phyloP scores from a whole-genome alignment of 352 stramenopile species.

The Phytophthora parvispora region DNA sequence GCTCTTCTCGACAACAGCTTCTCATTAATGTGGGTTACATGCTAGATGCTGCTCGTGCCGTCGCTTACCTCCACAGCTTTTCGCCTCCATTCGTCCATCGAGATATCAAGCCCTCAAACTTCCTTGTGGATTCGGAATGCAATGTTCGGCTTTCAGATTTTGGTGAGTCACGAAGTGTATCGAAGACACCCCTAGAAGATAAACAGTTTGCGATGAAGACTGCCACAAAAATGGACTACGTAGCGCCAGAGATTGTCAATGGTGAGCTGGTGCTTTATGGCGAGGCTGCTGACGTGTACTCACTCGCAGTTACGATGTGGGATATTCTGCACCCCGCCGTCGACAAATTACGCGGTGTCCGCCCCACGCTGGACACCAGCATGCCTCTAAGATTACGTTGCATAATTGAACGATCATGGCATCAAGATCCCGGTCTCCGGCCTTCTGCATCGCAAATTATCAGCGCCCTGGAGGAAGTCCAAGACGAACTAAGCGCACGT shows the following conservation, averaged over 20 bases:
- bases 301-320: slow-evolving; percentile 72
- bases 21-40: slow-evolving; percentile 53
- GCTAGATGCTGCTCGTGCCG: slow-evolving; percentile 53
- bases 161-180: slow-evolving; percentile 36
- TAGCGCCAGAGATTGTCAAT: slow-evolving; percentile 67
- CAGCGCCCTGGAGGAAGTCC: slow-evolving; percentile 31
- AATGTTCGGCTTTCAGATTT: slow-evolving; percentile 55
- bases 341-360: slow-evolving; percentile 54
- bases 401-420: slow-evolving; percentile 46
- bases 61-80: slow-evolving; percentile 66
- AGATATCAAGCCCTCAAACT: slow-evolving; percentile 59
- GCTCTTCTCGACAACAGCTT: slow-evolving; percentile 37
- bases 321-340: slow-evolving; percentile 56
- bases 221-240: slow-evolving; percentile 55
- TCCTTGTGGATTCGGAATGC: slow-evolving; percentile 46
- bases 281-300: slow-evolving; percentile 66
- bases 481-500: slow-evolving; percentile 41
- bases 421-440: slow-evolving; percentile 31
- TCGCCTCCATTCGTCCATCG: slow-evolving; percentile 53
- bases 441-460: slow-evolving; percentile 46
- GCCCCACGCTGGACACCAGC: slow-evolving; percentile 39
- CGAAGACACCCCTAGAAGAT: slow-evolving; percentile 19
- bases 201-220: background rate
- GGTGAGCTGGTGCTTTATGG: slow-evolving; percentile 40
- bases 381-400: slow-evolving; percentile 19